These are phyloP conservation scores for Neonectria faginata DNA, from an alignment of 2,329 filamentous ascomycete species.

Conservation along the genomic window DNA sequence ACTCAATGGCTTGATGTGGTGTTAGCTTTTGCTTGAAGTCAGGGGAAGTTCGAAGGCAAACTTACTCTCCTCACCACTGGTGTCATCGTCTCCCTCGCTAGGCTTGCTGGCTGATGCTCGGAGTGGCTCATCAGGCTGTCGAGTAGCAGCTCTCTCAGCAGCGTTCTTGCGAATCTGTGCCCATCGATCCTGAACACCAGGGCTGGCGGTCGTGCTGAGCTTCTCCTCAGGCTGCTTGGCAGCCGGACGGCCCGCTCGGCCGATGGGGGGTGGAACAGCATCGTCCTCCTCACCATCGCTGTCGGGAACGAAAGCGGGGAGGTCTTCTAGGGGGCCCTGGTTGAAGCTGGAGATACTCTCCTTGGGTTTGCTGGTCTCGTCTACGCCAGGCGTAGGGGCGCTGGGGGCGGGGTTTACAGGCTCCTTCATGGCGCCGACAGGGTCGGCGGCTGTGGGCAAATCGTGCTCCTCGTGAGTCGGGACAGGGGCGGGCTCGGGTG, in stretches of 20 bases:
- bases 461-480: conserved; percentile 38
- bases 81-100: conserved; percentile 81
- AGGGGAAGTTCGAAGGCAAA: conserved; percentile 43
- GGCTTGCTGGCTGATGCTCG: conserved; percentile 68
- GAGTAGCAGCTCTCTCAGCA: conserved; percentile 78
- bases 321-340: conserved; percentile 87
- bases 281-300: conserved; percentile 61
- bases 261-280: conserved; percentile 66
- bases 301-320: conserved; percentile 83
- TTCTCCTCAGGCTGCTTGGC: conserved; percentile 49
- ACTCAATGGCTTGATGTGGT: conserved; percentile 81
- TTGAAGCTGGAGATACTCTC: conserved; percentile 71
- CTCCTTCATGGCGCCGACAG: not conserved
- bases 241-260: conserved; percentile 52
- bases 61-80: conserved; percentile 95
- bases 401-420: conserved; percentile 16
- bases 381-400: conserved; percentile 34
- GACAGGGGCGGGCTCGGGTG: conserved; percentile 45
- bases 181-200: conserved; percentile 79
- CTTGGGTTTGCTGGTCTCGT: conserved; percentile 42
- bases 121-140: conserved; percentile 74
- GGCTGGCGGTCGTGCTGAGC: conserved; percentile 50
- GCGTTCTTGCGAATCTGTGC: conserved; percentile 96
- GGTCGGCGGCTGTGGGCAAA: not conserved
- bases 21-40: conserved; percentile 38